phyloP scores from a whole-genome alignment of 1,139 yeast species.

The Debaryomycetaceae sp. region DNA sequence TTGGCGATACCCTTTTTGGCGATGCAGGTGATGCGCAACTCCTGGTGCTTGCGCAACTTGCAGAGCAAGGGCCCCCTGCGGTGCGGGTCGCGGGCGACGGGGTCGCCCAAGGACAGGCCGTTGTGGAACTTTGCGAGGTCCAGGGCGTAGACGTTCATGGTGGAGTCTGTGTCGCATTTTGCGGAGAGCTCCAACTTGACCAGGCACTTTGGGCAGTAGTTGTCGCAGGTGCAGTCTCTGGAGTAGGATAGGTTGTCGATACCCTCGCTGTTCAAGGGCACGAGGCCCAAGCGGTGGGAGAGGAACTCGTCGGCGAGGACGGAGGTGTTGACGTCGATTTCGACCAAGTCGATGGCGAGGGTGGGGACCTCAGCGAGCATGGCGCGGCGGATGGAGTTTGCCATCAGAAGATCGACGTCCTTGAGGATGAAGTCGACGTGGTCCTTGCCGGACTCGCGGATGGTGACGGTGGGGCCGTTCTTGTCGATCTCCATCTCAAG shows the following conservation, averaged over 20 bases:
- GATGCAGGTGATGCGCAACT: slow-evolving; percentile 75
- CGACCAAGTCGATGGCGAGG: slow-evolving; percentile 89
- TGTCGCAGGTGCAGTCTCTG: slow-evolving; percentile 96
- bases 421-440: slow-evolving; percentile 83
- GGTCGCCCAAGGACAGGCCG: slow-evolving; percentile 56
- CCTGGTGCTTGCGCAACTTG: slow-evolving; percentile 89
- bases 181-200: slow-evolving; percentile 82
- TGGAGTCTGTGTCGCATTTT: slow-evolving; percentile 75
- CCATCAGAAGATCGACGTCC: slow-evolving; percentile 82
- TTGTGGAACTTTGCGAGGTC: slow-evolving; percentile 55
- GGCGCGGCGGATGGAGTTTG: slow-evolving; percentile 83
- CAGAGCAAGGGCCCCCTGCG: slow-evolving; percentile 81
- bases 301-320: slow-evolving; percentile 95
- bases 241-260: slow-evolving; percentile 74
- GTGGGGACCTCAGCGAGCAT: slow-evolving; percentile 97
- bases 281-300: slow-evolving; percentile 83
- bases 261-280: slow-evolving; percentile 78
- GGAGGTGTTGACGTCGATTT: slow-evolving; percentile 84
- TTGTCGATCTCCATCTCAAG: slow-evolving; percentile 36
- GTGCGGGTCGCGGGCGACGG: slow-evolving; percentile 69
- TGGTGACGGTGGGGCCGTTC: slow-evolving; percentile 68
- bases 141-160: slow-evolving; percentile 82
- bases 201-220: slow-evolving; percentile 90
- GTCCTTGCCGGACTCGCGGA: slow-evolving; percentile 75
- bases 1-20: slow-evolving; percentile 98